These are phyloP conservation scores for Boeremia lycopersici DNA, from an alignment of 2,329 filamentous ascomycete genomes.

Conservation along the genomic window DNA sequence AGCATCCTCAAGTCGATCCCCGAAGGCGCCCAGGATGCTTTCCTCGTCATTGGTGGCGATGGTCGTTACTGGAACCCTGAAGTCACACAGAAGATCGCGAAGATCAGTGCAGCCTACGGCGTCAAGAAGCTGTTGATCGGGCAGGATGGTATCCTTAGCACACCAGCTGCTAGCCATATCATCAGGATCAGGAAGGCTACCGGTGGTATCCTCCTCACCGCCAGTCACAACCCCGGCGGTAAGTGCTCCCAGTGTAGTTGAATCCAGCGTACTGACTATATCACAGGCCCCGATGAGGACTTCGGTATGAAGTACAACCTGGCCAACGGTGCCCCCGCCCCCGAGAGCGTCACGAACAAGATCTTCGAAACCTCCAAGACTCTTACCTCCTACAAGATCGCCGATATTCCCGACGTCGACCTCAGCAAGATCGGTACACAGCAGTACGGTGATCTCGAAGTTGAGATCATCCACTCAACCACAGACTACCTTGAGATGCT, in stretches of 20 bases:
- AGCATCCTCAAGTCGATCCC: conserved; percentile 96
- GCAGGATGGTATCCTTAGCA: conserved; percentile 94
- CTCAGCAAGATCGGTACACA: conserved; percentile 80
- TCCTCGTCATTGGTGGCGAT: conserved; percentile 96
- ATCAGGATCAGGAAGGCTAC: conserved; percentile 95
- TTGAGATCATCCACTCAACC: conserved; percentile 93
- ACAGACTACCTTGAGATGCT: conserved; percentile 93
- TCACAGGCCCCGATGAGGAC: conserved; percentile 82
- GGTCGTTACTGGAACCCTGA: conserved; percentile 97
- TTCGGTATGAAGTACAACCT: conserved; percentile 99
- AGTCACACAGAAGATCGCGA: conserved; percentile 94
- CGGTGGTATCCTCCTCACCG: conserved; percentile 93
- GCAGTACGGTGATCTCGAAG: conserved; percentile 84
- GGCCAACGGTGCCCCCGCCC: conserved; percentile 91
- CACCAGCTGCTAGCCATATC: conserved; percentile 92
- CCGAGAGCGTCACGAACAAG: conserved; percentile 96
- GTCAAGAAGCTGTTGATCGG: conserved; percentile 99
- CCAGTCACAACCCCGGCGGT: conserved; percentile 98
- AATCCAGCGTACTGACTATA: neutral
- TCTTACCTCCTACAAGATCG: conserved; percentile 89
- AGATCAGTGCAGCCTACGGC: conserved; percentile 94
- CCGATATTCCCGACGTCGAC: conserved; percentile 85
- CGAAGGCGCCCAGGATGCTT: conserved; percentile 84
- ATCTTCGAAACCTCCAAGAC: conserved; percentile 92
- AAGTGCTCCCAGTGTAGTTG: conserved; percentile 25